Conservation (phyloP, 192 early-diverging fungal genomes). For the Umbelopsis isabellina region DNA sequence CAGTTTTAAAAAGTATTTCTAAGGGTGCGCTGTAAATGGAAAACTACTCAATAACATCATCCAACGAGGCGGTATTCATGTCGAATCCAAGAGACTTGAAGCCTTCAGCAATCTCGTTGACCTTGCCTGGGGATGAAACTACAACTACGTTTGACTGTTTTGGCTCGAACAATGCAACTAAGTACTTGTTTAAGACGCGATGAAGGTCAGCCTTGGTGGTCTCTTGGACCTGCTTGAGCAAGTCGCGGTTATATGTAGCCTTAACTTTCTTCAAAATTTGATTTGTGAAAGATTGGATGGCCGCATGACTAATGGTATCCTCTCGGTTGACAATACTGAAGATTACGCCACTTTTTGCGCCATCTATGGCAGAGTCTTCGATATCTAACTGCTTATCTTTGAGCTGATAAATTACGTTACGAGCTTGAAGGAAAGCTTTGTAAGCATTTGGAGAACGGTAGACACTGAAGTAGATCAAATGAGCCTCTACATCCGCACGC, state of each 20-base stretch:
- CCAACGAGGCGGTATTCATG: conserved; percentile 48
- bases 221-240: conserved; percentile 54
- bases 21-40: not conserved
- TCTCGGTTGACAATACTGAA: conserved; percentile 53
- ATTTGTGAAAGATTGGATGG: conserved; percentile 51
- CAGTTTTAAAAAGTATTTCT: not conserved
- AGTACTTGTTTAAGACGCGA: conserved; percentile 52
- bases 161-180: conserved; percentile 52
- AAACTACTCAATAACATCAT: conserved; percentile 41
- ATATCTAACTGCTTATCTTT: conserved; percentile 50
- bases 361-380: conserved; percentile 51
- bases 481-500: conserved; percentile 48
- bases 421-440: conserved; percentile 57
- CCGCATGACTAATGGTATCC: conserved; percentile 44
- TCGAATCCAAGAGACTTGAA: conserved; percentile 53
- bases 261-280: conserved; percentile 54
- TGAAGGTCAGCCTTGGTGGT: conserved; percentile 50
- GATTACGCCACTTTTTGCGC: conserved; percentile 62
- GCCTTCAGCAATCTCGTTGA: conserved; percentile 52
- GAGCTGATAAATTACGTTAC: conserved; percentile 52
- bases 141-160: conserved; percentile 55
- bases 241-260: conserved; percentile 51
- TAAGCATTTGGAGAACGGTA: conserved; percentile 57
- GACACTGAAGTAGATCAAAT: conserved; percentile 51
- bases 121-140: conserved; percentile 52